A percentile compares a stretch with the other conserved stretches of the same genome.
Conservation (phyloP, 2,329 filamentous ascomycete genomes). For the Trichoderma gracile region DNA sequence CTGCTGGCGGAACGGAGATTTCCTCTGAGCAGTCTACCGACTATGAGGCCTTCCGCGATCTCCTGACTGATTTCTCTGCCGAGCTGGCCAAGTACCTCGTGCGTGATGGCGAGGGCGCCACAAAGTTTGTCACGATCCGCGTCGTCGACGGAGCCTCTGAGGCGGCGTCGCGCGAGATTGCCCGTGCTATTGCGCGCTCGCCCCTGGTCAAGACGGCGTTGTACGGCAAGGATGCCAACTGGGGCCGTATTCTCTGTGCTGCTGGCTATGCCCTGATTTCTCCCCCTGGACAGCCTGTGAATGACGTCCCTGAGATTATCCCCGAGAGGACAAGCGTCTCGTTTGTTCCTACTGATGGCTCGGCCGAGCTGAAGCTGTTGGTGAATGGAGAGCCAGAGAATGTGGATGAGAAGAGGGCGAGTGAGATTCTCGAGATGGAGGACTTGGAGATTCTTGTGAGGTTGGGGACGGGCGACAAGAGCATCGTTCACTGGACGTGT, state of each 20-base stretch:
- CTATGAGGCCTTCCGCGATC: constrained; percentile 67
- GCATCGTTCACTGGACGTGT: constrained; percentile 80
- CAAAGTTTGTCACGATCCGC: constrained; percentile 94
- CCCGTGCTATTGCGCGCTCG: constrained; percentile 83
- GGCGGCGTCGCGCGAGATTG: constrained; percentile 73
- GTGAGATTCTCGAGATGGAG: constrained; percentile 74
- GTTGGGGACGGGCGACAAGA: constrained; percentile 67
- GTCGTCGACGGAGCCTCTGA: constrained; percentile 73
- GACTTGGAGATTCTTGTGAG: constrained; percentile 77
- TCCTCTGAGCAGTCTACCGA: constrained; percentile 56
- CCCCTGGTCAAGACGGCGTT: constrained; percentile 96
- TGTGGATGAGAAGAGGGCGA: constrained; percentile 75
- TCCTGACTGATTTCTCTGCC: constrained; percentile 75
- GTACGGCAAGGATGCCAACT: constrained; percentile 97
- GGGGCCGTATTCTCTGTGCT: constrained; percentile 94
- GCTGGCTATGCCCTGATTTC: constrained; percentile 76
- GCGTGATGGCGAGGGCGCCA: constrained; percentile 93
- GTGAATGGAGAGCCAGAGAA: constrained; percentile 77
- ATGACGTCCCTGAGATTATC: constrained; percentile 63
- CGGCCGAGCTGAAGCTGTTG: constrained; percentile 71
- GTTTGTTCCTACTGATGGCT: constrained; percentile 77
- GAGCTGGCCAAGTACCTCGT: constrained; percentile 91
- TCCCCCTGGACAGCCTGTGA: constrained; percentile 56
- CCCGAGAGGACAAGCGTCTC: constrained; percentile 75
- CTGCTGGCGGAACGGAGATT: constrained; percentile 72